Percentiles rank a stretch among this genome's conserved stretches.
phyloP scores from a whole-genome alignment of 2,329 filamentous ascomycete genomes.

The Byssochlamys sp. region DNA sequence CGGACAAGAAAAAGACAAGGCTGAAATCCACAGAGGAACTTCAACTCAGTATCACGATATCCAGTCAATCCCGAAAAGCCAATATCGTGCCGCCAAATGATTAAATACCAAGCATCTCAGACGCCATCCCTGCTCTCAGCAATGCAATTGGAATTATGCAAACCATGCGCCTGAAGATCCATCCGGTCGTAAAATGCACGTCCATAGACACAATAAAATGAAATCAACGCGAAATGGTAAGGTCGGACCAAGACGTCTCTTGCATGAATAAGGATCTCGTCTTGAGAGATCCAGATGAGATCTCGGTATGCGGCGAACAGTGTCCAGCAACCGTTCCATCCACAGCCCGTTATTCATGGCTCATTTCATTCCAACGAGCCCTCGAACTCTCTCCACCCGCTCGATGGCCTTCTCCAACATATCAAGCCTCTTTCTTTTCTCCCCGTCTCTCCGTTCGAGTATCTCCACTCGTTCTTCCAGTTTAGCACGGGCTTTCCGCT shows the following conservation, averaged over 20 bases:
- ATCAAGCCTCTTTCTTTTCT: conserved; percentile 45
- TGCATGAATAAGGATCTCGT: not conserved
- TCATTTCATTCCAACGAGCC: conserved; percentile 35
- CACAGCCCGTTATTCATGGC: not conserved
- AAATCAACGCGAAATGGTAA: not conserved
- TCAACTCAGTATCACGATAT: not conserved
- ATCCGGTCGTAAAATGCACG: not conserved
- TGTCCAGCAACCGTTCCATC: not conserved
- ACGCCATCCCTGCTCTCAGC: not conserved
- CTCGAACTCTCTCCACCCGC: conserved; percentile 49
- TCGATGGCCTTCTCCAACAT: conserved; percentile 48
- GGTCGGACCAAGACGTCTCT: not conserved
- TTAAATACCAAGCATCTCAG: not conserved
- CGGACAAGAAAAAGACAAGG: not conserved
- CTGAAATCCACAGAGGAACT: not conserved
- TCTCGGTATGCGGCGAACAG: not conserved
- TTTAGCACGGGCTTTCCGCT: conserved; percentile 49
- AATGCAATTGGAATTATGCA: not conserved
- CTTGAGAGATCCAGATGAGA: not conserved
- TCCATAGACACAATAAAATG: not conserved
- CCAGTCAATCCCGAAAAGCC: not conserved
- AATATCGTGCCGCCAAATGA: not conserved
- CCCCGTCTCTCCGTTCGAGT: conserved; percentile 37
- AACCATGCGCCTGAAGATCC: not conserved
- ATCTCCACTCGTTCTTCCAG: conserved; percentile 40